Conservation (phyloP, 106 monocot species). For the Posidonia australis region DNA sequence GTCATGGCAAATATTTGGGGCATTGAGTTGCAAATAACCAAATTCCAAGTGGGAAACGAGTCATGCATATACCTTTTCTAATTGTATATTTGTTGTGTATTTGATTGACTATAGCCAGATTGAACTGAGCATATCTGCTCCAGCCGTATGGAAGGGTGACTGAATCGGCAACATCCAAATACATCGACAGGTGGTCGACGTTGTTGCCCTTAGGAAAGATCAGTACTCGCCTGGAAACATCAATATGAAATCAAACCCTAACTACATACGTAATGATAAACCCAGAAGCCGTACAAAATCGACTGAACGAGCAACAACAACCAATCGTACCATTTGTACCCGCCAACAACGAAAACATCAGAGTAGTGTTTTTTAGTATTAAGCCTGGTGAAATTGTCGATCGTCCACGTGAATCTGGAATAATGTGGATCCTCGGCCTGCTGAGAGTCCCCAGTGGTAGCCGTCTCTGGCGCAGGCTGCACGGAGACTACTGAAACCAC, state of each 20-base stretch:
- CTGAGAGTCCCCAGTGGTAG: conserved; percentile 22
- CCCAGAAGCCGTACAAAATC: not conserved
- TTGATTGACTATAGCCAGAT: conserved; percentile 64
- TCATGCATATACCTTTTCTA: conserved; percentile 17
- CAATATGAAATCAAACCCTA: not conserved
- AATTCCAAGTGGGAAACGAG: not conserved
- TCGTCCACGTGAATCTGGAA: conserved; percentile 38
- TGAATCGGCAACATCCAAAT: conserved; percentile 90
- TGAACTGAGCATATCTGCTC: conserved; percentile 83
- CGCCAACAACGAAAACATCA: conserved; percentile 25
- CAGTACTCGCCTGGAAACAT: conserved; percentile 50
- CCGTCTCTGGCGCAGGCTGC: conserved; percentile 6
- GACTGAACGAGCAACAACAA: not conserved
- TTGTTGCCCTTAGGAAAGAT: conserved; percentile 94
- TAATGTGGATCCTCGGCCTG: conserved; percentile 32
- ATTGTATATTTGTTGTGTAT: conserved; percentile 48
- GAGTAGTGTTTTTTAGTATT: conserved; percentile 35
- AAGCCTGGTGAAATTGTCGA: conserved; percentile 32
- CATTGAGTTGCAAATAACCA: not conserved
- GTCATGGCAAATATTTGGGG: not conserved
- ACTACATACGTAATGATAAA: not conserved
- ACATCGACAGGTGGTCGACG: conserved; percentile 83
- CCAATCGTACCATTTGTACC: conserved; percentile 30
- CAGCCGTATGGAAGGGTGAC: conserved; percentile 64
- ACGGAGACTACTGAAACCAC: not conserved